Evolutionary conservation across 73 alveolate species (phyloP).

Genomic region (Tetrahymena elliotti): DNA sequence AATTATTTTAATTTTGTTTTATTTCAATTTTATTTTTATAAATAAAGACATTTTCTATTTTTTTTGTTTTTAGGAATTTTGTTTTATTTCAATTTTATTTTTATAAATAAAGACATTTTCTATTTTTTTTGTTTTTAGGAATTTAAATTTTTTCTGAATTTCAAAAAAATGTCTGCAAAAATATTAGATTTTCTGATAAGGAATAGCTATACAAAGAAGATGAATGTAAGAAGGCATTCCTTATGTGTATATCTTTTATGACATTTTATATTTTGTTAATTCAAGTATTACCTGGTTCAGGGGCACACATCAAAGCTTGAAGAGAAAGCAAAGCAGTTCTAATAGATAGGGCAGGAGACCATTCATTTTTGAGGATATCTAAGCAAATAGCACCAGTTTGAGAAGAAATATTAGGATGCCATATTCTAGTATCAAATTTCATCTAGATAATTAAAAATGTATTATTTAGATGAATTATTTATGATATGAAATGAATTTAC

Average conservation of each 20-base stretch:
- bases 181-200: no score
- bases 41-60: neutral
- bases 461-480: neutral
- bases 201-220: no score
- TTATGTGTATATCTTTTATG: neutral
- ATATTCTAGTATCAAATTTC: constrained; percentile 75
- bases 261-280: neutral
- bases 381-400: constrained; percentile 94
- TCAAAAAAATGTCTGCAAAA: neutral
- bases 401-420: constrained; percentile 78
- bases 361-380: constrained; percentile 85
- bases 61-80: neutral
- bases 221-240: neutral
- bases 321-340: constrained; percentile 88
- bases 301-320: constrained; percentile 82
- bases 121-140: neutral
- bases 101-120: neutral
- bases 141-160: no score
- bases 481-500: neutral
- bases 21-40: neutral
- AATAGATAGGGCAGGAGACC: constrained; percentile 95
- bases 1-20: neutral
- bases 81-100: neutral
- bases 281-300: constrained; percentile 65
- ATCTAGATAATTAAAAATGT: constrained; percentile 24